Evolutionary conservation across 257 asterid species (phyloP).

Genomic region (Craterostigma plantagineum): DNA sequence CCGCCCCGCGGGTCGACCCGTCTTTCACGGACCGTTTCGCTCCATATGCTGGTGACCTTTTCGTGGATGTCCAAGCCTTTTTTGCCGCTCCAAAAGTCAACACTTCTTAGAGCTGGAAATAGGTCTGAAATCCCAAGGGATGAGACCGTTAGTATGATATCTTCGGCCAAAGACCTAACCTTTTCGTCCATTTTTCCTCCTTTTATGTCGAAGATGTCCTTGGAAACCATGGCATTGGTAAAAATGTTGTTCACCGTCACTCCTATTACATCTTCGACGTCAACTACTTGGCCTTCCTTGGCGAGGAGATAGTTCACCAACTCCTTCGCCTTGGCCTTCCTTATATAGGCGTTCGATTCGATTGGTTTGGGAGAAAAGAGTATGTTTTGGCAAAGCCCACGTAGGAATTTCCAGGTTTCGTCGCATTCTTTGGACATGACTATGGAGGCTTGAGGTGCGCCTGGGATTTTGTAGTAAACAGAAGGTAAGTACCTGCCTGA

Average conservation of each 20-base stretch:
- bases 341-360: neutral
- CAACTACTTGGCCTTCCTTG: conserved; percentile 1
- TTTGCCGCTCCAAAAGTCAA: no score
- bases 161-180: no score
- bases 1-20: no score
- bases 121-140: no score
- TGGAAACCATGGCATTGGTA: neutral
- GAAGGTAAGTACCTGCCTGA: conserved; percentile 5
- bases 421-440: conserved; percentile 6
- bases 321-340: conserved; percentile 1
- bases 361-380: conserved; percentile 1
- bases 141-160: no score
- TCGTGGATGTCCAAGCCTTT: no score
- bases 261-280: conserved; percentile 3
- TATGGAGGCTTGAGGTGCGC: neutral
- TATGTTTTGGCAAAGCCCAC: neutral
- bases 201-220: neutral
- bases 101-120: no score
- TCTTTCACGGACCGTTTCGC: no score
- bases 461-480: neutral
- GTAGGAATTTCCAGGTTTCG: conserved; percentile 7
- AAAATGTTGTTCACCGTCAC: conserved; percentile 1
- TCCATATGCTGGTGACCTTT: no score
- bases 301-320: neutral
- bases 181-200: no score